A percentile compares a stretch with the other conserved stretches of the same genome.
phyloP scores from a whole-genome alignment of 164 flowering plant genomes.

The Chimonanthus praecox region DNA sequence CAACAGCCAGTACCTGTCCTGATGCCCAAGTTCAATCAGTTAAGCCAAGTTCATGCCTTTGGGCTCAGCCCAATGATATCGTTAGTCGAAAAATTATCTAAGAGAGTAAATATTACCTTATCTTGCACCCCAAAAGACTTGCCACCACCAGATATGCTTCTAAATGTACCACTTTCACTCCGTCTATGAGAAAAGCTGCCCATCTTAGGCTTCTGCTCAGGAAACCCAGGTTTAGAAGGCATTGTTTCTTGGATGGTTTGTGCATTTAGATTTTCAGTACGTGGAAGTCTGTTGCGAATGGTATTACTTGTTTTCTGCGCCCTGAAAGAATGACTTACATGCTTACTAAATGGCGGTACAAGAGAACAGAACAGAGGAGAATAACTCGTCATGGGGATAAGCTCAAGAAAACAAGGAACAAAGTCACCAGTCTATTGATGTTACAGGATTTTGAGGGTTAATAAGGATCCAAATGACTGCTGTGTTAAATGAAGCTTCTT shows the following conservation, averaged over 20 bases:
- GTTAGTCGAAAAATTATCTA: too few species aligned
- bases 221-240: conserved; percentile 20
- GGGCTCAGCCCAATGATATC: too few species aligned
- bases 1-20: too few species aligned
- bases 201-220: conserved; percentile 31
- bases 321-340: conserved; percentile 28
- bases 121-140: conserved; percentile 79
- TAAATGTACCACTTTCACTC: conserved; percentile 28
- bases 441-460: too few species aligned
- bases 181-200: conserved; percentile 25
- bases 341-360: not conserved
- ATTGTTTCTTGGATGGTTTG: conserved; percentile 26
- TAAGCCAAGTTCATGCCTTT: too few species aligned
- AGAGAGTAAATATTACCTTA: conserved; percentile 44
- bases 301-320: conserved; percentile 16
- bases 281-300: conserved; percentile 14
- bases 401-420: too few species aligned
- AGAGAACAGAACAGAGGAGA: not conserved
- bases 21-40: too few species aligned
- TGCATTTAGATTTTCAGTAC: conserved; percentile 17
- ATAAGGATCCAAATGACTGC: too few species aligned
- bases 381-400: too few species aligned
- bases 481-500: too few species aligned
- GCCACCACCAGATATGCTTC: conserved; percentile 44
- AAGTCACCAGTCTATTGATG: too few species aligned